Evolutionary conservation across 495 filamentous ascomycete genomes (phyloP), one percentile per base, ranked within the genome.

Genomic region (Talaromyces stipitatus): DNA sequence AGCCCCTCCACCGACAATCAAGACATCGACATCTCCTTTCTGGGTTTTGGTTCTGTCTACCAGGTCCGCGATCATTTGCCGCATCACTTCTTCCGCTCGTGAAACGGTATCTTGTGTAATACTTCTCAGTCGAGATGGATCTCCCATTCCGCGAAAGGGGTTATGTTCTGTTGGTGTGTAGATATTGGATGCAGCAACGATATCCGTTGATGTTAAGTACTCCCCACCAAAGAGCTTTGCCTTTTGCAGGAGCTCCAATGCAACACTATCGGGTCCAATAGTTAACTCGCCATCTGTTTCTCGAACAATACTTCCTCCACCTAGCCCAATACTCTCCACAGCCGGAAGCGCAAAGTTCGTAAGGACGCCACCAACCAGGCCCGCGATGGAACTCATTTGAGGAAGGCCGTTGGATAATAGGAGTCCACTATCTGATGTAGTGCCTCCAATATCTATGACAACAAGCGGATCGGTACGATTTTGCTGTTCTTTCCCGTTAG

Each of bases 251-350:
- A 83, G 66, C 55, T 75, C 77, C 41, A 80, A 75, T 14, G 77
- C 82, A 2, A 84, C 82, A 29, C 73, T 78, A 28, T 85, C 80
- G 1, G 81, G 81, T 0, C 82, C 82, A 45, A 85, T 69, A 1
- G 70, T 73, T 0, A 77, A 18, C 4, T 57, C 43, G 12, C 62
- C 65, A n/a, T 66, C 61, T 3, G 63, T 67, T 9, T 63, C 64
- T 3, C 76, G 68, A 27, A 82, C 68, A 32, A 80, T 73, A 2
- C 74, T 78, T 2, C 80, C 81, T 14, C 81, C 81, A 22, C 81
- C 79, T 1, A 83, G 64, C 6, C 78, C 81, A 38, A 82, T 77
- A 45, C 67, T 74, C 53, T 78, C 72, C 0, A 84, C 75, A 52
- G 80, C 74, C 23, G 80, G 80, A 47, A 78, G 76, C 11, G 71